Base-by-base conservation (phyloP, 139 green algal genomes). In the Closterium sp. region DNA sequence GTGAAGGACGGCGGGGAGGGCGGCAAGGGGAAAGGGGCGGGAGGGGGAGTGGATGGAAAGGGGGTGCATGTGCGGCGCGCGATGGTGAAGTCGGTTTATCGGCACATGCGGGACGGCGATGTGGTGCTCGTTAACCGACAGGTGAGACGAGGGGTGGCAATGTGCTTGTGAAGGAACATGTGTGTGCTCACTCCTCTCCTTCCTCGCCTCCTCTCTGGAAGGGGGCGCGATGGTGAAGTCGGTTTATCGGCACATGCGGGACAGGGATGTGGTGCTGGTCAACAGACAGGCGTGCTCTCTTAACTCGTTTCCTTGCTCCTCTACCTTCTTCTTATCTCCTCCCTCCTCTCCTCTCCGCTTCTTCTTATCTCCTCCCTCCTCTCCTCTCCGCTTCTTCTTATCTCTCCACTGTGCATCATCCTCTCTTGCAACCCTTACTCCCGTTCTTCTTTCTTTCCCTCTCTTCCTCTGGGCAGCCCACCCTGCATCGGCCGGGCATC, bases 101-200 rank as follows among this genome's bases (percentile, higher is more conserved):
- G 98, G 9, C 97, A 98, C 86, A 92, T 99, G 89, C 85, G 92
- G 36, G 97, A 99, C 89, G 98, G 98, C 33, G 98, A 99, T 92
- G 87, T 99, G 5, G 96, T 99, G 96, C 96, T 99, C 33, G 98
- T 98, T 87, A 99, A 99, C 94, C 96, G 98, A 85, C 98, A 99
- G 95, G 91, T 94, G 32, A 85, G 76, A 33, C 9, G 69, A 28
- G 23, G 69, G 5, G 69, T 84, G 36, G 36, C 4, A 69, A 25
- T 69, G 81, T 19, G 81, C 2, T 19, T 34, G 28, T 4, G 81
- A 28, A 83, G 12, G n/a, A n/a, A n/a, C n/a, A n/a, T n/a, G n/a
- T n/a, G n/a, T n/a, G n/a, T n/a, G n/a, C n/a, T n/a, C n/a, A n/a
- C n/a, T n/a, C n/a, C n/a, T n/a, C n/a, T n/a, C n/a, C n/a, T n/a